Evolutionary conservation across 78 protist species (phyloP).

Genomic region (Emiliania huxleyi): DNA sequence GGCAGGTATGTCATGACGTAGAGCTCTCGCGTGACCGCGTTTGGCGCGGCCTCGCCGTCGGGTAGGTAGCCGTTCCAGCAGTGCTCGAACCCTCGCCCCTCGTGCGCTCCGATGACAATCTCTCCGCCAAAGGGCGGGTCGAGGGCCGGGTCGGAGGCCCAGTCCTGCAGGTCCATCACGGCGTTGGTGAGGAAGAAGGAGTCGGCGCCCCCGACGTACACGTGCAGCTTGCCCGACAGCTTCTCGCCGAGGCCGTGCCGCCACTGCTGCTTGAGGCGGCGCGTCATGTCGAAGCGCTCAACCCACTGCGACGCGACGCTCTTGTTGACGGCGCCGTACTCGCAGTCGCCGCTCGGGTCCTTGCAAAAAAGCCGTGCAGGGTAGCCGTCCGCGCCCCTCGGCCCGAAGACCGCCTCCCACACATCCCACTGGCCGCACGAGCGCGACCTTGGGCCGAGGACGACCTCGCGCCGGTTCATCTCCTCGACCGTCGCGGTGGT

Average conservation of each 20-base stretch:
- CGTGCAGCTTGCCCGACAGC: background rate
- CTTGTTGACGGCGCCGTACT: background rate
- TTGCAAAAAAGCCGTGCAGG: background rate
- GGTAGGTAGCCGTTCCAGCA: slow-evolving; percentile 29
- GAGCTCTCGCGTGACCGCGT: background rate
- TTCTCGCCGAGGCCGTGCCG: background rate
- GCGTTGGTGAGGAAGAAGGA: slow-evolving; percentile 16
- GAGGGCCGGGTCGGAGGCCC: background rate
- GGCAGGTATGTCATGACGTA: background rate
- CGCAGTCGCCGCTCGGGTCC: background rate
- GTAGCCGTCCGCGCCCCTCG: slow-evolving; percentile 21
- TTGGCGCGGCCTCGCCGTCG: background rate
- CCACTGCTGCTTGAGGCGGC: background rate
- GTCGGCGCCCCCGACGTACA: slow-evolving; percentile 10
- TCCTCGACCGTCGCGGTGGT: slow-evolving; percentile 24
- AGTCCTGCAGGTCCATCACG: slow-evolving; percentile 25
- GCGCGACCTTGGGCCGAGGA: background rate
- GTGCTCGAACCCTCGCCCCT: slow-evolving; percentile 19
- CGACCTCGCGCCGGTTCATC: background rate
- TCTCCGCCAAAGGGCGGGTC: background rate
- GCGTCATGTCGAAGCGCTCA: background rate
- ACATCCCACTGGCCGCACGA: slow-evolving; percentile 29
- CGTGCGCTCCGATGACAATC: background rate
- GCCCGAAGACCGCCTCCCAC: slow-evolving; percentile 30
- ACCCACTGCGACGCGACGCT: background rate